Base-by-base conservation (phyloP, 1,139 yeast genomes). In the Hyphopichia khmerensis region DNA sequence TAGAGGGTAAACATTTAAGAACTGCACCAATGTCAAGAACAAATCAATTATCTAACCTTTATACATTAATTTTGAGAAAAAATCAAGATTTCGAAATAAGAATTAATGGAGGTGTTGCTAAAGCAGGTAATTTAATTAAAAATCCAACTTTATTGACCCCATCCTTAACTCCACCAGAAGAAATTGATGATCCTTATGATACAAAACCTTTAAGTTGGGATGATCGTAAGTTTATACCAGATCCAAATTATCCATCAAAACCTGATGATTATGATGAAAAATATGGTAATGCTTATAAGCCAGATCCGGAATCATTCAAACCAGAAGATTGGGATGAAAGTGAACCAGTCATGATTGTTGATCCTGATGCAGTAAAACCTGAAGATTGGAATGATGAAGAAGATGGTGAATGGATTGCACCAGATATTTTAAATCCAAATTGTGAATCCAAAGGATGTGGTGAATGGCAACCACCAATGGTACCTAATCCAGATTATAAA, bases 361-460 rank as follows among this genome's bases (percentile, higher is more conserved):
- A 88, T 57, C 88, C 93, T 18, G 72, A 70, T 2, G 83, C 87
- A 17, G 57, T 51, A 35, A 76, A 71, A 52, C 96, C 96, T 10
- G 83, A 70, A 35, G 84, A 77, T 54, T 89, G 96, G 96, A 87
- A 86, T 54, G 95, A 87, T 26, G 90, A 82, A 48, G 91, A 85
- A 57, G 96, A 89, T 57, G 96, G 96, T 4, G 82, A 76, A 52
- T 90, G 95, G 91, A 57, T 71, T 36, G 84, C 91, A 2, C 90
- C 90, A 13, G 62, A 72, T 41, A 70, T 89, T 36, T 67, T 67
- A 31, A 90, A 90, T 61, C 96, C 96, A 6, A 79, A 69, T 46
- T 90, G 97, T 64, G 72, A 65, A 35, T 52, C 55, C 11, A 73
- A 72, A 41, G 96, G 96, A 2, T 90, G 97, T 65, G 97, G 97